Evolutionary conservation across 495 filamentous ascomycete species (phyloP).

Genomic region (Usnea hakonensis): DNA sequence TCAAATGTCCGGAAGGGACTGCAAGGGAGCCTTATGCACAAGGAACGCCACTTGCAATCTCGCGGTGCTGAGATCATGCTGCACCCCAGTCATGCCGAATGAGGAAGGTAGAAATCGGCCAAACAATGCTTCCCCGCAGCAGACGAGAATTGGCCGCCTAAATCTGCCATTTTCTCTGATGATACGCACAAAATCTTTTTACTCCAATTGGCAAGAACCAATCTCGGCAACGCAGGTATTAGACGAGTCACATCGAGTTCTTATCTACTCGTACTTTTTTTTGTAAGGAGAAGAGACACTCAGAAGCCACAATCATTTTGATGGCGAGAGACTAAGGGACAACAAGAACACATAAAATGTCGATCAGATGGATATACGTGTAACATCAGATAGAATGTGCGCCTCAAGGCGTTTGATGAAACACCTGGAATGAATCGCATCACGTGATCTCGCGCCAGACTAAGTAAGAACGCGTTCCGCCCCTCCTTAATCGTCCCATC

Average conservation of each 20-base stretch:
- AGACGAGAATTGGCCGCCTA: neutral
- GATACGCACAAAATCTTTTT: too few relatives aligned
- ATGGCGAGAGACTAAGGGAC: too few relatives aligned
- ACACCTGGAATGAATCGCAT: neutral
- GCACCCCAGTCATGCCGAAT: neutral
- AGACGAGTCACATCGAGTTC: too few relatives aligned
- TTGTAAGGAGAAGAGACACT: too few relatives aligned
- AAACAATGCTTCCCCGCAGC: neutral
- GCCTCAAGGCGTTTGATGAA: neutral
- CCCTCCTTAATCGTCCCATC: neutral
- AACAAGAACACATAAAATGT: too few relatives aligned
- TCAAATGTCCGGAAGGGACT: neutral
- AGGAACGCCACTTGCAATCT: neutral
- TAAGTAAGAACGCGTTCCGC: neutral
- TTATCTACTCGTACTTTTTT: too few relatives aligned
- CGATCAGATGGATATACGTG: too few relatives aligned
- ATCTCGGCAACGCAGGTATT: too few relatives aligned
- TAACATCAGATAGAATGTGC: too few relatives aligned
- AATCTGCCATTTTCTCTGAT: neutral
- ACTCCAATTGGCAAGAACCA: too few relatives aligned
- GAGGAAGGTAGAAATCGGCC: constrained; percentile 14
- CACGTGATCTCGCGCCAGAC: neutral
- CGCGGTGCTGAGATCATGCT: neutral
- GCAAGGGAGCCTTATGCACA: neutral
- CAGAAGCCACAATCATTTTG: too few relatives aligned